Percentiles rank a stretch among this genome's conserved stretches.
phyloP scores from a whole-genome alignment of 139 green algal genomes.

The Chlorokybus atmophyticus region DNA sequence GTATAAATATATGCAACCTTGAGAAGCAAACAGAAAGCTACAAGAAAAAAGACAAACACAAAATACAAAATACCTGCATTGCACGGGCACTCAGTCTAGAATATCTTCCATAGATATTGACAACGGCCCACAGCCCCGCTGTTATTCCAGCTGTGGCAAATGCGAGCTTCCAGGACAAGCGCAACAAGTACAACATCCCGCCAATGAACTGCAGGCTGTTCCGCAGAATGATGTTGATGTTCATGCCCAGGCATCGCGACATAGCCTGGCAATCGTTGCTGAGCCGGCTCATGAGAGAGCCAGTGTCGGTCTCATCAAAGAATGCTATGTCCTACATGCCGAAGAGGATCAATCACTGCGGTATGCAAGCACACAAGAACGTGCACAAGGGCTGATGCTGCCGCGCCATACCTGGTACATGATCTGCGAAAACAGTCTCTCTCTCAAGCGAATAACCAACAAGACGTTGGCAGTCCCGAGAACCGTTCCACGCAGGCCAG shows the following conservation, averaged over 20 bases:
- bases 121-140: conserved; percentile 34
- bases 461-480: too few species aligned
- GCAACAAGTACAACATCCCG: conserved; percentile 50
- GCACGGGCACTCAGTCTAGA: too few species aligned
- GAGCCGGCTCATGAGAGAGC: conserved; percentile 24
- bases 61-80: not conserved
- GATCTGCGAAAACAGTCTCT: too few species aligned
- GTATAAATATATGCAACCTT: not conserved
- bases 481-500: too few species aligned
- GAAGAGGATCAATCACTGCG: too few species aligned
- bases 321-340: conserved; percentile 30
- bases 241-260: conserved; percentile 49
- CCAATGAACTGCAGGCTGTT: conserved; percentile 63
- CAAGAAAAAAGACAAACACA: not conserved
- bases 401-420: too few species aligned
- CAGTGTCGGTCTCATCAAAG: conserved; percentile 17
- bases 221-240: conserved; percentile 66
- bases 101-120: conserved; percentile 18
- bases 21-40: not conserved
- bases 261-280: conserved; percentile 48
- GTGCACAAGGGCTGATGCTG: too few species aligned
- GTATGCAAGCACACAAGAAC: too few species aligned
- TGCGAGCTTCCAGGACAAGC: conserved; percentile 45
- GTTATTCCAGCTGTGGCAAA: conserved; percentile 35
- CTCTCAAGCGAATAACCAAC: too few species aligned